Evolutionary conservation across 2,329 filamentous ascomycete genomes (phyloP).

Genomic region (Harringtonia aguacate): DNA sequence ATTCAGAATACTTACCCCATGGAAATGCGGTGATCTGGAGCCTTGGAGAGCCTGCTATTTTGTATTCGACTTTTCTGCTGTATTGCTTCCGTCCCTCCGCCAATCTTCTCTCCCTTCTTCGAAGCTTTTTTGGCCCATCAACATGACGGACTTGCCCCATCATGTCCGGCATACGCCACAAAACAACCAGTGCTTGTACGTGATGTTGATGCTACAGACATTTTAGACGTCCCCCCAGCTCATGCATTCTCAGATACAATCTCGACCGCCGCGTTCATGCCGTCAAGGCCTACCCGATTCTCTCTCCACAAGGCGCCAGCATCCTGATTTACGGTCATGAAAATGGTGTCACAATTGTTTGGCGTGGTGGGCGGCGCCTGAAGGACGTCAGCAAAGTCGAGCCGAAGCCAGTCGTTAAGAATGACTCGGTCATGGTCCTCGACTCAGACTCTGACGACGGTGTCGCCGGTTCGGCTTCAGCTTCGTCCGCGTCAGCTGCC

Average conservation of each 20-base stretch:
- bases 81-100: too few relatives aligned
- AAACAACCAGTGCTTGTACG: conserved; percentile 25
- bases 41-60: too few relatives aligned
- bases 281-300: conserved; percentile 49
- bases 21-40: too few relatives aligned
- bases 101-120: background rate
- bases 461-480: conserved; percentile 11
- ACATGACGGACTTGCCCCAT: conserved; percentile 15
- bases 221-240: too few relatives aligned
- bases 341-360: conserved; percentile 49
- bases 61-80: too few relatives aligned
- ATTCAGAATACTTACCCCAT: background rate
- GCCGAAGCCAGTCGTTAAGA: conserved; percentile 8
- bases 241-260: conserved; percentile 43
- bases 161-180: conserved; percentile 24
- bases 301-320: conserved; percentile 52
- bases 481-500: conserved; percentile 13
- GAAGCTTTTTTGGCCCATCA: background rate
- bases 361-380: conserved; percentile 52
- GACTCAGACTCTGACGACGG: conserved; percentile 50
- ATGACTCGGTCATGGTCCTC: conserved; percentile 49
- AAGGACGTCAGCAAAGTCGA: conserved; percentile 30
- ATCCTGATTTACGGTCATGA: conserved; percentile 55
- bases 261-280: conserved; percentile 46
- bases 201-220: background rate